Conservation (phyloP, 192 early-diverging fungal genomes). For the Backusella mclennaniae region DNA sequence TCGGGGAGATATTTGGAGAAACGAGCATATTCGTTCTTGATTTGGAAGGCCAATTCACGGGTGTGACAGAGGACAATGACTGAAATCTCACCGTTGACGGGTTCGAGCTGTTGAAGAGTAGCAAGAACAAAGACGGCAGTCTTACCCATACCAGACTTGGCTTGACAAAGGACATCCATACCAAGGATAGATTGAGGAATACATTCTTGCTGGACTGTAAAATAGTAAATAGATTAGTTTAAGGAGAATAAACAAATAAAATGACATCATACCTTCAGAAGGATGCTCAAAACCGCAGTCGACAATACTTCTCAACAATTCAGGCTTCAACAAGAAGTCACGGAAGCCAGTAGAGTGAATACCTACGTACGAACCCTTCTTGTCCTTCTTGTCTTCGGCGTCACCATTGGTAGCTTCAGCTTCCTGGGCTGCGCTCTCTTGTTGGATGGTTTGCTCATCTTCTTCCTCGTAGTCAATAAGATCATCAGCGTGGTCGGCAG, state of each 20-base stretch:
- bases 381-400: slow-evolving; percentile 74
- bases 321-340: slow-evolving; percentile 97
- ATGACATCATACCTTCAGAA: slow-evolving; percentile 68
- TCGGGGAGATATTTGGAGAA: slow-evolving; percentile 96
- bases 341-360: slow-evolving; percentile 98
- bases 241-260: not conserved
- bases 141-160: slow-evolving; percentile 99
- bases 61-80: slow-evolving; percentile 97
- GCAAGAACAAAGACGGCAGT: slow-evolving; percentile 98
- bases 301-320: slow-evolving; percentile 90
- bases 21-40: slow-evolving; percentile 94
- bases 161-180: slow-evolving; percentile 97
- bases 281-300: slow-evolving; percentile 99
- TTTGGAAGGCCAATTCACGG: slow-evolving; percentile 97
- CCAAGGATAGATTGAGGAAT: slow-evolving; percentile 96
- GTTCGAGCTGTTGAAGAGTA: slow-evolving; percentile 90
- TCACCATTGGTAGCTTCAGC: slow-evolving; percentile 41
- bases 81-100: slow-evolving; percentile 74
- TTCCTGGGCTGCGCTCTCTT: slow-evolving; percentile 45
- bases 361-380: slow-evolving; percentile 98
- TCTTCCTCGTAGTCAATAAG: slow-evolving; percentile 98
- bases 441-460: slow-evolving; percentile 69
- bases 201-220: slow-evolving; percentile 93
- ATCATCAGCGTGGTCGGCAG: slow-evolving; percentile 79
- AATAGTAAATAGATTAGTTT: not conserved